Evolutionary conservation across 805 yeast genomes (phyloP).

Genomic region (Schizosaccharomyces cryophilus): DNA sequence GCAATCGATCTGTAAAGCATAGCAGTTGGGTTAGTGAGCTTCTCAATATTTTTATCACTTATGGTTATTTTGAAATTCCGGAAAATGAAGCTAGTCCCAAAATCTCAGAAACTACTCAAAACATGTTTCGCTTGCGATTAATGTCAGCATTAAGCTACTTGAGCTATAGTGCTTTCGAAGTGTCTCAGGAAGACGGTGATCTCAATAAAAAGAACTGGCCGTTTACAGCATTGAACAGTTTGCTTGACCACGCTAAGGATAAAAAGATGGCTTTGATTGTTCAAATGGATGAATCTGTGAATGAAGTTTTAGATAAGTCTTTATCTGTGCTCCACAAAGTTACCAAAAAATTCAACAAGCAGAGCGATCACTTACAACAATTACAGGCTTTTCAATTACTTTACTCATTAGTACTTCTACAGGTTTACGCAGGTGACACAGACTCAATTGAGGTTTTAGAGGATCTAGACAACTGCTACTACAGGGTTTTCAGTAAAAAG

Average conservation of each 20-base stretch:
- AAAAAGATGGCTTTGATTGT: constrained; percentile 4
- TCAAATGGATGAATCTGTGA: constrained; percentile 35
- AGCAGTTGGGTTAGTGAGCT: constrained; percentile 8
- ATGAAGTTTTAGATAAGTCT: constrained; percentile 24
- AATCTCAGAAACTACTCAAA: background rate
- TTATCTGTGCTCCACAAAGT: constrained; percentile 24
- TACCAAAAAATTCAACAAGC: constrained; percentile 17
- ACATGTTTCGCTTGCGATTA: background rate
- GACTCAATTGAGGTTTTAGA: constrained; percentile 55
- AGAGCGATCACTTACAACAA: constrained; percentile 16
- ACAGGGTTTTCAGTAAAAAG: background rate
- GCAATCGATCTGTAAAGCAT: constrained; percentile 19
- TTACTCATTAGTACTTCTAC: constrained; percentile 51
- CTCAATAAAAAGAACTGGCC: background rate
- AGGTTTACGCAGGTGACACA: constrained; percentile 43
- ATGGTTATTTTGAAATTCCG: constrained; percentile 4
- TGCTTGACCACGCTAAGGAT: background rate
- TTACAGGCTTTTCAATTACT: constrained; percentile 48
- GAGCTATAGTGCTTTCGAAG: background rate
- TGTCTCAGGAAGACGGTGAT: background rate
- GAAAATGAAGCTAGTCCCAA: background rate
- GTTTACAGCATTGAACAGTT: background rate
- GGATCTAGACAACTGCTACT: constrained; percentile 43
- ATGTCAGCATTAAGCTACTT: background rate
- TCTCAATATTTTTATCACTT: constrained; percentile 3